Evolutionary conservation across 1,284 basidiomycete genomes (phyloP).

Genomic region (Fomes fomentarius): DNA sequence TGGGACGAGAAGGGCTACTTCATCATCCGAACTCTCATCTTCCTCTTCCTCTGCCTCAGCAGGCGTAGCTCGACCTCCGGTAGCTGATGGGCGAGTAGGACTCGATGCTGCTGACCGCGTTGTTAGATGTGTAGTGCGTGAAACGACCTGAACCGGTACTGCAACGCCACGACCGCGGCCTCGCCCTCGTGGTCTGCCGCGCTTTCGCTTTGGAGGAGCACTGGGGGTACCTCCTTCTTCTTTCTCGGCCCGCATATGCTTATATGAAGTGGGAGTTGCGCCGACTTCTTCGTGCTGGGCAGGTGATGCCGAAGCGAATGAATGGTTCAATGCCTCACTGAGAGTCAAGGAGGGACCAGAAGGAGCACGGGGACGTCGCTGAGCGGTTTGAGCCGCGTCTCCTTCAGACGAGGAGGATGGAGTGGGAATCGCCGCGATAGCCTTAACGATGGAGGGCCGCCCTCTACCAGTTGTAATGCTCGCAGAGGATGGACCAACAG

Average conservation of each 20-base stretch:
- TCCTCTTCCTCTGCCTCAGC: background rate
- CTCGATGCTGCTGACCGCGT: background rate
- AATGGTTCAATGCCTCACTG: conserved; percentile 14
- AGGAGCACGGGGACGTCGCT: background rate
- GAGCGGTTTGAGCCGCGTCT: background rate
- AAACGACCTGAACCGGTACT: background rate
- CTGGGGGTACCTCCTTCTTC: background rate
- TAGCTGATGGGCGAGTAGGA: background rate
- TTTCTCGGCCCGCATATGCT: too few species aligned
- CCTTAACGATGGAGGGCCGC: conserved; percentile 2
- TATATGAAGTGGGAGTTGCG: background rate
- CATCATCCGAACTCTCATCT: background rate
- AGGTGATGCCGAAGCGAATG: background rate
- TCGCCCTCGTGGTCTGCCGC: conserved; percentile 9
- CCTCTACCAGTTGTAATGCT: background rate
- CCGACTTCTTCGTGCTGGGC: background rate
- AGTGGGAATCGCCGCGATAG: conserved; percentile 7
- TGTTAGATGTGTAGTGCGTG: background rate
- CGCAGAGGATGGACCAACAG: background rate
- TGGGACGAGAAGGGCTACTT: background rate
- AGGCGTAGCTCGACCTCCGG: too few species aligned
- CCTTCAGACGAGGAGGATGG: conserved; percentile 15
- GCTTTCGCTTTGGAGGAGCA: background rate
- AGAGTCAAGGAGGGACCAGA: background rate
- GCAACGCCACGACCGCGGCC: conserved; percentile 3